Base-by-base conservation (phyloP, 345 rosid genomes). In the Linum usitatissimum region DNA sequence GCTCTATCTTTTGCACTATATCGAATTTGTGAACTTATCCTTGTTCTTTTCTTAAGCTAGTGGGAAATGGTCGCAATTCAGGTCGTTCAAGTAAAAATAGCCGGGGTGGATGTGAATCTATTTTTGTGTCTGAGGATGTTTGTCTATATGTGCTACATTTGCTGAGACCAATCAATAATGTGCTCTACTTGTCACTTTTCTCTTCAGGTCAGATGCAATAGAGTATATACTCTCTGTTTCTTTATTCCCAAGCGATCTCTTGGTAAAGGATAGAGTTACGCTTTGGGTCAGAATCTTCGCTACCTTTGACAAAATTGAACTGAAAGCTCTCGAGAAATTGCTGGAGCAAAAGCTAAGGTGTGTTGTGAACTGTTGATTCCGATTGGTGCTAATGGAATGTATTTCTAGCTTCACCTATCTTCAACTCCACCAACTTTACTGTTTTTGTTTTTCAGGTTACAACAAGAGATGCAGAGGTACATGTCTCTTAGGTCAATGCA, bases 281-380 rank as follows among this genome's bases (percentile, higher is more conserved):
- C 80, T 71, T 64, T 94, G 96, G 99, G 78, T 94, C 60, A 79
- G 87, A 75, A 72, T 88, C 55, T 86, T 85, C 72, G 82, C 89
- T 9, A 79, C 79, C 60, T 86, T 93, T 64, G 97, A 90, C 79
- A 86, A 78, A 72, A 89, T 84, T 67, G 97, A 87, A 83, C 76
- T 77, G 42, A 93, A 87, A 76, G 96, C 96, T 61, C 84, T 94
- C 64, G 96, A 87, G 78, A 88, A 76, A 79, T 78, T 90, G 66
- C 77, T 94, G 77, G 99, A 90, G 82, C 96, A 90, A 76, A 90
- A 90, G 79, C 97, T 86, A 73, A 83, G 99, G 99, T 87, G 61
- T 59, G 61, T 64, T 45, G 36, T 62, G 60, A 68, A 55, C 74
- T 73, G 31, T 54, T 62, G 74, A 42, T 61, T 65, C 14, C 15